Evolutionary conservation across 257 asterid species (phyloP).

Genomic region (Capsicum rhomboideum): DNA sequence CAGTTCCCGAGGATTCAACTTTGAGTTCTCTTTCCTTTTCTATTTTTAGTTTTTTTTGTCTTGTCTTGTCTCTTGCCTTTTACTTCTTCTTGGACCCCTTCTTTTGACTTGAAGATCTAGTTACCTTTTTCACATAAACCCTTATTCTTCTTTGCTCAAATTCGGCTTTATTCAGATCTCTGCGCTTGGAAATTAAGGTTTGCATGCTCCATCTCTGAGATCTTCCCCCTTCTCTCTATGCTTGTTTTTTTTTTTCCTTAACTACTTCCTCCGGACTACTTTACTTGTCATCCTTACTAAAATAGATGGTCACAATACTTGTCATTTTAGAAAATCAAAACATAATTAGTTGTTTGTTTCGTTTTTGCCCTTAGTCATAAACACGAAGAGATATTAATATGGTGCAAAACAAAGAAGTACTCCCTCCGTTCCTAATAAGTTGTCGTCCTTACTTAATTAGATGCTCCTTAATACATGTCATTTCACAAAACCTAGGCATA

Average conservation of each 20-base stretch:
- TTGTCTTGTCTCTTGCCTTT: conserved; percentile 8
- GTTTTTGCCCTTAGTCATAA: no score
- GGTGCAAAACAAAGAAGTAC: no score
- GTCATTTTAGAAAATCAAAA: no score
- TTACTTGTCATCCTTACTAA: no score
- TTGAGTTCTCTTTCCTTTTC: background rate
- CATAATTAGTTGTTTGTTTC: no score
- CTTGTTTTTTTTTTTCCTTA: background rate
- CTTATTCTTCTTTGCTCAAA: background rate
- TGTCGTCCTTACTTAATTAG: no score
- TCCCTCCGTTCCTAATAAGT: no score
- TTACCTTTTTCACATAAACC: background rate
- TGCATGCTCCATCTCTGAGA: conserved; percentile 6
- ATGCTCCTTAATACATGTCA: no score
- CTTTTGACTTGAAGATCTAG: background rate
- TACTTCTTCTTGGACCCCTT: background rate
- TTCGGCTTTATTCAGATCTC: background rate
- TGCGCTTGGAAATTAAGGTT: background rate
- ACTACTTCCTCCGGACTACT: no score
- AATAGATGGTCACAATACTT: no score
- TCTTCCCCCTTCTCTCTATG: conserved; percentile 4
- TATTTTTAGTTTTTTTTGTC: conserved; percentile 12
- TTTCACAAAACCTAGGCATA: no score
- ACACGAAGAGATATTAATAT: no score
- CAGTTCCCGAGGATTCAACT: conserved; percentile 52